Conservation (phyloP, 2,329 filamentous ascomycete species). For the Aspergillus costaricaensis region DNA sequence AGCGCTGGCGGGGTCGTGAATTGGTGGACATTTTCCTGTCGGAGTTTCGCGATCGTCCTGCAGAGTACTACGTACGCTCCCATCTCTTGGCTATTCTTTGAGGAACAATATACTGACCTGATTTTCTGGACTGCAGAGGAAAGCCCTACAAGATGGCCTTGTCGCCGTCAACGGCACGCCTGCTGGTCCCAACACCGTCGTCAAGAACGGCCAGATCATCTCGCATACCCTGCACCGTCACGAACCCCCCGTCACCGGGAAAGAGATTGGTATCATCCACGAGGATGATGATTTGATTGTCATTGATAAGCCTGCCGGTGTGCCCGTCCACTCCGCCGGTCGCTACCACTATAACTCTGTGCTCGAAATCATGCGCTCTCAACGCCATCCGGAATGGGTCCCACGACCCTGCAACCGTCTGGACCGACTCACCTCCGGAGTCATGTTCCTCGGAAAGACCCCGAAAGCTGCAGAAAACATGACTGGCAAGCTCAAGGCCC, state of each 20-base stretch:
- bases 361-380: conserved; percentile 86
- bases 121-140: conserved; percentile 49
- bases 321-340: conserved; percentile 93
- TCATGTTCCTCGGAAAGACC: conserved; percentile 97
- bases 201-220: conserved; percentile 88
- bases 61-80: conserved; percentile 75
- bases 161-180: conserved; percentile 81
- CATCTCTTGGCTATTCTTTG: neutral
- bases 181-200: conserved; percentile 64
- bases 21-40: conserved; percentile 85
- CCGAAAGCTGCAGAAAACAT: conserved; percentile 76
- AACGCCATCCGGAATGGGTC: conserved; percentile 61
- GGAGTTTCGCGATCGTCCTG: conserved; percentile 86
- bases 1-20: conserved; percentile 81
- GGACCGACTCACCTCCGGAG: conserved; percentile 87
- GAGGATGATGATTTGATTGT: conserved; percentile 93
- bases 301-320: conserved; percentile 93
- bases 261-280: conserved; percentile 78
- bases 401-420: conserved; percentile 85
- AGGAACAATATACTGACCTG: conserved; percentile 3
- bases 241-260: conserved; percentile 85
- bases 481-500: conserved; percentile 71
- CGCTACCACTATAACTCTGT: conserved; percentile 96
- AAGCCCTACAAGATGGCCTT: conserved; percentile 76
- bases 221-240: conserved; percentile 94